Conservation (phyloP, 202 grass and related monocot species). For the Saccharum hybrid region DNA sequence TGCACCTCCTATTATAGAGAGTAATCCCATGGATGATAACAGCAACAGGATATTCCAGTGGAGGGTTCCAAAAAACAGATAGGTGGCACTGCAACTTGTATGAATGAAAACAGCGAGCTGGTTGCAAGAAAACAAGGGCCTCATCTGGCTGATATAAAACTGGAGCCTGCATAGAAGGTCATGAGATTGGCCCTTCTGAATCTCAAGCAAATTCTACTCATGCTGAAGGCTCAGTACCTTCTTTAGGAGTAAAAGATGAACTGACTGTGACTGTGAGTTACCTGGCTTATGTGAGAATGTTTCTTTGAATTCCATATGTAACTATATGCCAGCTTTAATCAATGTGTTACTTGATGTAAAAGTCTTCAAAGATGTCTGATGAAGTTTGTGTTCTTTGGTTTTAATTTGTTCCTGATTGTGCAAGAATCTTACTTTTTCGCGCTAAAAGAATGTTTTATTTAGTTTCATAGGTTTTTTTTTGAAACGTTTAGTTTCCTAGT, state of each 20-base stretch:
- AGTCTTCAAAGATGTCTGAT: neutral
- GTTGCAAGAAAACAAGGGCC: conserved; percentile 20
- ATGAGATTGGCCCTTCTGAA: conserved; percentile 27
- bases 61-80: neutral
- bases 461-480: neutral
- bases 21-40: conserved; percentile 2
- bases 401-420: neutral
- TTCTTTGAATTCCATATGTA: conserved; percentile 21
- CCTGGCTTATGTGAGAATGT: conserved; percentile 28
- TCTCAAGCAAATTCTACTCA: conserved; percentile 33
- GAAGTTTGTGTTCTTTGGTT: neutral
- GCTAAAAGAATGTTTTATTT: neutral
- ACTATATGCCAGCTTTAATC: neutral
- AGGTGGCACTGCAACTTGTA: conserved; percentile 9
- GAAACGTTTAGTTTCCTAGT: neutral
- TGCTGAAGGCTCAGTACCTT: conserved; percentile 41
- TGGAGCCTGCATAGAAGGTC: conserved; percentile 39
- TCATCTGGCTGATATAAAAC: conserved; percentile 48
- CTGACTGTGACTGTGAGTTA: conserved; percentile 17
- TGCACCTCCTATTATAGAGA: conserved; percentile 43
- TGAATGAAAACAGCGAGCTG: conserved; percentile 28
- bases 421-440: neutral
- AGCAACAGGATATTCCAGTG: conserved; percentile 14
- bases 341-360: neutral
- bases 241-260: conserved; percentile 49